Evolutionary conservation across 306 rosid genomes (phyloP).

Genomic region (Cicer bijugum): DNA sequence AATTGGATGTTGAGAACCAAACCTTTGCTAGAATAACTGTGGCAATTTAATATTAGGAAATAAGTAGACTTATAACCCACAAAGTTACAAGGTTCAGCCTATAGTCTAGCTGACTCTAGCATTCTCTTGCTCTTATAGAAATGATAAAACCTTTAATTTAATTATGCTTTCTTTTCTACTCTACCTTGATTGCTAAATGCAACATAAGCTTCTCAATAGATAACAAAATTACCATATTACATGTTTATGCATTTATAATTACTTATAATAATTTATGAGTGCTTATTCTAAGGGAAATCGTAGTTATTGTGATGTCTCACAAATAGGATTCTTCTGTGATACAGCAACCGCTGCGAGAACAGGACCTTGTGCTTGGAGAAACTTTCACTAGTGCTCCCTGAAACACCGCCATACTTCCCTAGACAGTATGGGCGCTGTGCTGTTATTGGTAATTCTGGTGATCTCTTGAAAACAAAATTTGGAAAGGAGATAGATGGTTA

Average conservation of each 20-base stretch:
- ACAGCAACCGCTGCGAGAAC: conserved; percentile 83
- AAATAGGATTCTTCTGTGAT: conserved; percentile 41
- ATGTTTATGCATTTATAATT: conserved; percentile 28
- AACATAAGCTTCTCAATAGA: conserved; percentile 15
- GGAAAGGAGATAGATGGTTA: conserved; percentile 88
- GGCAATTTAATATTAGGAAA: conserved; percentile 1
- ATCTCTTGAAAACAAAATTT: conserved; percentile 88
- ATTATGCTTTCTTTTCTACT: not conserved
- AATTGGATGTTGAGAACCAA: conserved; percentile 27
- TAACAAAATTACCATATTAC: conserved; percentile 4
- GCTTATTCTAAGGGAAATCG: conserved; percentile 31
- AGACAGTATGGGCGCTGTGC: conserved; percentile 90
- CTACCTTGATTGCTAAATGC: conserved; percentile 12
- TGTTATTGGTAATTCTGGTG: conserved; percentile 96
- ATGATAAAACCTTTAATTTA: conserved; percentile 26
- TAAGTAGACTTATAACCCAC: not conserved
- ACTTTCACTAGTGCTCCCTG: conserved; percentile 92
- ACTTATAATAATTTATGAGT: not conserved
- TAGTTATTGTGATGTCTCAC: conserved; percentile 32
- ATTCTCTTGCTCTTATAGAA: conserved; percentile 8
- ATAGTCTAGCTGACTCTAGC: conserved; percentile 9
- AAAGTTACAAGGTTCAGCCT: not conserved
- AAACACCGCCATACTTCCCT: conserved; percentile 85
- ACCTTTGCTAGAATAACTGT: not conserved
- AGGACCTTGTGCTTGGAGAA: conserved; percentile 81